These are phyloP conservation scores for Roridomyces roridus DNA, from an alignment of 768 basidiomycete genomes.

Conservation along the genomic window DNA sequence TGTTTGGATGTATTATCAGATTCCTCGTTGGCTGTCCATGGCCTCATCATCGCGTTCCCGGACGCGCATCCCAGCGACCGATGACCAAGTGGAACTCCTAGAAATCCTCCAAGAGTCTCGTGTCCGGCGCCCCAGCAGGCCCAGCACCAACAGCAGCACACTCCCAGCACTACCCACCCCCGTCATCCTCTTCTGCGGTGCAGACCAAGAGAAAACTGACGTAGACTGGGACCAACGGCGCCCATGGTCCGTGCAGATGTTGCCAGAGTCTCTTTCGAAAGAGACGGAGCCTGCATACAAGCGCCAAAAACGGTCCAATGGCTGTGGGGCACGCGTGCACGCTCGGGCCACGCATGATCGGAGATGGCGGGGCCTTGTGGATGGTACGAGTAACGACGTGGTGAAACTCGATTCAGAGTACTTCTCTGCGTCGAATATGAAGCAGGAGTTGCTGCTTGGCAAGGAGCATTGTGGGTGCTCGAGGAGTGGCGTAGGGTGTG, in stretches of 20 bases:
- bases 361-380: constrained; percentile 13
- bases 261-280: constrained; percentile 15
- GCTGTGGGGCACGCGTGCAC: constrained; percentile 22
- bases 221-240: constrained; percentile 19
- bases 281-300: constrained; percentile 14
- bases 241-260: constrained; percentile 14
- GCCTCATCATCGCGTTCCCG: no score
- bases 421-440: constrained; percentile 17
- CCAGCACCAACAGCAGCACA: no score
- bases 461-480: constrained; percentile 20
- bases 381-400: constrained; percentile 9
- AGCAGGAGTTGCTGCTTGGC: constrained; percentile 14
- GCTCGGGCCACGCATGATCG: constrained; percentile 6
- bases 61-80: no score
- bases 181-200: constrained; percentile 20
- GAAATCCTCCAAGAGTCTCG: no score
- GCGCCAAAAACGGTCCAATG: constrained; percentile 22
- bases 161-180: no score
- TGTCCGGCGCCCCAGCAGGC: no score
- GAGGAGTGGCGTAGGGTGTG: constrained; percentile 19
- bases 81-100: no score
- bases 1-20: no score
- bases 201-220: constrained; percentile 12
- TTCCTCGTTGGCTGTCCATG: no score
- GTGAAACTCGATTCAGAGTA: constrained; percentile 13